phyloP scores from a whole-genome alignment of 306 rosid species.

The Trifolium subterraneum region DNA sequence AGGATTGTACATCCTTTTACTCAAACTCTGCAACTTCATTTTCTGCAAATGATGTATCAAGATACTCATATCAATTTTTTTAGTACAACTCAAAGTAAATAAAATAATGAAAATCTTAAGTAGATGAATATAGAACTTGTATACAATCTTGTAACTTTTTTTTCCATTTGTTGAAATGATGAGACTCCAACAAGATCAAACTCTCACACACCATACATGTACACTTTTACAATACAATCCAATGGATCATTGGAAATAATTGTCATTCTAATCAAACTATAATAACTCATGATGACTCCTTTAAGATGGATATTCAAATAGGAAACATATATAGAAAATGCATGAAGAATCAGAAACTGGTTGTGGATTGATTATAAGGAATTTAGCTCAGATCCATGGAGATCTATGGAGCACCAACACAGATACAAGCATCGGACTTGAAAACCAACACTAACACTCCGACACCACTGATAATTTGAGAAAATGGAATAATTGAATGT shows the following conservation, averaged over 20 bases:
- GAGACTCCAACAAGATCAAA: slow-evolving; percentile 4
- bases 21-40: too few species aligned
- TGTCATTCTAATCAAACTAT: slow-evolving; percentile 32
- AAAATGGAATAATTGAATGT: neutral
- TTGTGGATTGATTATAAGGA: neutral
- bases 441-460: too few species aligned
- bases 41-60: too few species aligned
- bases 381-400: neutral
- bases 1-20: too few species aligned
- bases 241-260: slow-evolving; percentile 6
- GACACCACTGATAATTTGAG: too few species aligned
- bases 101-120: neutral
- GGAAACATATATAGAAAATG: slow-evolving; percentile 17
- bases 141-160: slow-evolving; percentile 16
- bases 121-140: neutral
- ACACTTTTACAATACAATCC: slow-evolving; percentile 17
- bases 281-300: neutral
- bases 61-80: too few species aligned
- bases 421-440: too few species aligned
- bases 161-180: neutral
- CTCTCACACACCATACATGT: slow-evolving; percentile 8
- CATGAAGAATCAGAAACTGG: slow-evolving; percentile 21
- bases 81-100: neutral
- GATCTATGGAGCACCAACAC: neutral
- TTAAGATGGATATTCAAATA: neutral